phyloP scores from a whole-genome alignment of 192 early-diverging fungal genomes.

The Coemansia sp. region DNA sequence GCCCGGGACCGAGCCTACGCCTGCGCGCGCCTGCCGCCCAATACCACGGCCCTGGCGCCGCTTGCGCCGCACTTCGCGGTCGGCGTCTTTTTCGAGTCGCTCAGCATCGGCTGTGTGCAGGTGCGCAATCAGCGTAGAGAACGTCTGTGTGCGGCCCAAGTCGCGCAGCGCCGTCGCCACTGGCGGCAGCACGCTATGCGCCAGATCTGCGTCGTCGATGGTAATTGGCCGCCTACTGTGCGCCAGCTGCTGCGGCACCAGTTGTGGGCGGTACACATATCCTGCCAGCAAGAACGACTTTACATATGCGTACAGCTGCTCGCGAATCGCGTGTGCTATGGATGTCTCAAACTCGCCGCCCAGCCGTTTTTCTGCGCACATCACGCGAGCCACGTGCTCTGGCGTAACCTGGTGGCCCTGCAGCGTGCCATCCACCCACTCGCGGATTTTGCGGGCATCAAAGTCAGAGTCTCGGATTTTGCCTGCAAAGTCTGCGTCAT shows the following conservation, averaged over 20 bases:
- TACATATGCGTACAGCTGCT: constrained; percentile 83
- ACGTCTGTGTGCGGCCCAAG: constrained; percentile 51
- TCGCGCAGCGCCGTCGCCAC: constrained; percentile 57
- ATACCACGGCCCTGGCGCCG: constrained; percentile 75
- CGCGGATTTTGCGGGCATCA: neutral
- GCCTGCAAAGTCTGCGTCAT: neutral
- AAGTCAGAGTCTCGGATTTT: neutral
- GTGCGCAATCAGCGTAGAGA: constrained; percentile 67
- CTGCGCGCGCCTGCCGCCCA: constrained; percentile 14
- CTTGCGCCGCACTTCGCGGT: constrained; percentile 82
- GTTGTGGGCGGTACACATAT: constrained; percentile 71
- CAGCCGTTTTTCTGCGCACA: constrained; percentile 74
- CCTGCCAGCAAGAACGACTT: constrained; percentile 83
- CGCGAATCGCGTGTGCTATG: constrained; percentile 89
- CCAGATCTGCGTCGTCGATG: constrained; percentile 76
- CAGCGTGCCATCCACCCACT: constrained; percentile 41
- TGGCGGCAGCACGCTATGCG: constrained; percentile 67
- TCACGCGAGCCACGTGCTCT: constrained; percentile 81
- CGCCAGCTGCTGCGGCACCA: constrained; percentile 31
- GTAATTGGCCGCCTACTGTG: constrained; percentile 4
- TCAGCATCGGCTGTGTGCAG: constrained; percentile 71
- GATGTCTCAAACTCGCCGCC: constrained; percentile 89
- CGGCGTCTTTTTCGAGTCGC: constrained; percentile 79
- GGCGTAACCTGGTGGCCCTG: constrained; percentile 56
- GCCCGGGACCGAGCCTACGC: neutral